Evolutionary conservation across 176 grass and related monocot genomes (phyloP).

Genomic region (Carex cristatella): DNA sequence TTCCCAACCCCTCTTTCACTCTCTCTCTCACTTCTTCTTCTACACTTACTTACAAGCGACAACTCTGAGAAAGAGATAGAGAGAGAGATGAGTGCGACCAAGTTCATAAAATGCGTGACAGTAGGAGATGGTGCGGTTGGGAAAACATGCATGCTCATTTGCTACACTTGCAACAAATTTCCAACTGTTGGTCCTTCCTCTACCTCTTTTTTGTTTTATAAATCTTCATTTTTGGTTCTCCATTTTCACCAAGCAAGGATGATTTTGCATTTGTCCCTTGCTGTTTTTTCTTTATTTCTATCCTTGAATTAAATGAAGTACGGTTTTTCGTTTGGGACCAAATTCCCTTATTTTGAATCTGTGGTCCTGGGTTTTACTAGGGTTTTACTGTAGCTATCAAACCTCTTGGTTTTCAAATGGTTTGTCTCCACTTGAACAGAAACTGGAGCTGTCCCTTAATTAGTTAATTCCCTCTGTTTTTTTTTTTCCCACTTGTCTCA

Average conservation of each 20-base stretch:
- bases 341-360: background rate
- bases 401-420: background rate
- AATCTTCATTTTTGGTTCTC: background rate
- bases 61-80: background rate
- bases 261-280: background rate
- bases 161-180: constrained; percentile 99
- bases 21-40: background rate
- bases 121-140: constrained; percentile 97
- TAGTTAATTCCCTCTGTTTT: background rate
- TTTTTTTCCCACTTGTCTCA: background rate
- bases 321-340: background rate
- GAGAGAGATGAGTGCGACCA: constrained; percentile 77
- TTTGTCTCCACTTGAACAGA: background rate
- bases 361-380: constrained; percentile 3
- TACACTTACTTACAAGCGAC: background rate
- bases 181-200: constrained; percentile 43
- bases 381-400: constrained; percentile 14
- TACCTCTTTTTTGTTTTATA: background rate
- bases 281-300: background rate
- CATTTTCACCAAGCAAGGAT: background rate
- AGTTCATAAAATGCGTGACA: constrained; percentile 99
- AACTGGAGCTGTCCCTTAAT: background rate
- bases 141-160: constrained; percentile 99
- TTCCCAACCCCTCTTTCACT: background rate
- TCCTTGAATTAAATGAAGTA: no score